Base-by-base conservation (phyloP, 2,329 filamentous ascomycete species). In the Gnomoniopsis sp. region DNA sequence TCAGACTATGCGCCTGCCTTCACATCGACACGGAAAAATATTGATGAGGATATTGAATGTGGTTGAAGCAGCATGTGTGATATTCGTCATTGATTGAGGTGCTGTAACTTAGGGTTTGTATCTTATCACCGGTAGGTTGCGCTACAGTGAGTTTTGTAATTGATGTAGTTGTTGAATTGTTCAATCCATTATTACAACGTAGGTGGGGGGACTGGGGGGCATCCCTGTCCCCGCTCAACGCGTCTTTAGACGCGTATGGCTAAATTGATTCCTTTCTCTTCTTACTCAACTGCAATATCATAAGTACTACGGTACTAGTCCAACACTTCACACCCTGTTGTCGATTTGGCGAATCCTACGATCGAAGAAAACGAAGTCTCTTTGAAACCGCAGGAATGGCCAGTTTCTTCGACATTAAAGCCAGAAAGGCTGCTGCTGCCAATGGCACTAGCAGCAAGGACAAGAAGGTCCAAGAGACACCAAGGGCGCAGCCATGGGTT, bases 321-420 rank as follows among this genome's bases (percentile, higher is more conserved):
- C 12, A 21, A 14, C 19, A 21, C 41, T 19, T 19, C 19, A 44
- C 41, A 44, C 41, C 6, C n/a, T n/a, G 19, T 4, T 19, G 15
- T 19, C 15, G 6, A 30, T 21, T 34, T 26, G 3, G 30, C 14
- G 26, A 19, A 19, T 2, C n/a, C 23, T n/a, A n/a, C n/a, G n/a
- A 1, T 10, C 15, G 21, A 33, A 33, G 30, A 19, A 55, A 19
- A 19, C n/a, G 14, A 17, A 26, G 11, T 33, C 30, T 51, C 23
- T 19, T 11, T 6, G 17, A 38, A 23, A 38, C n/a, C 11, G 30
- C 52, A 26, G 48, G n/a, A 41, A 96, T 97, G 89, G 86, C 91
- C 52, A 93, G 85, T 71, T 99, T 99, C 75, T 99, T 99, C 76
- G 93, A 96, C 73, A 83, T 97, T 68, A 96, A 96, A 76, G 93